Base-by-base conservation (phyloP, 78 protist genomes). In the Dictyostelium firmibasis region DNA sequence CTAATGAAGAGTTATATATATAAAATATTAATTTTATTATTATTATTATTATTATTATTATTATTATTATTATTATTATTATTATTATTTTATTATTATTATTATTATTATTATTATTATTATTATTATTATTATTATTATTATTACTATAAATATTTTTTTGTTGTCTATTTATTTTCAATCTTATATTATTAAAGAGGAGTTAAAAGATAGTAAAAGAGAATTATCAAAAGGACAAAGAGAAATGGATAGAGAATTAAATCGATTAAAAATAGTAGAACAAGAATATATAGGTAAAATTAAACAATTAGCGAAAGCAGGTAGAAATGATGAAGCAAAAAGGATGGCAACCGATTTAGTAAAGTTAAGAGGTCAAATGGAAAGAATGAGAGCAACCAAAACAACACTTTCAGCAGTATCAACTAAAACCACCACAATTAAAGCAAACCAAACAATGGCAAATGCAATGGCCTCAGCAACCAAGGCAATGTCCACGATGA, bases 391-490 rank as follows among this genome's bases (percentile, higher is more conserved):
- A 87, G 60, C 86, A 36, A 87, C 70, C 25, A 87, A 87, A 64
- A 78, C 86, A 1, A 87, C 93, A 33, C 60, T 87, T 76, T 43
- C 82, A 31, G 69, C 69, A 38, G 93, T 87, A 11, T 76, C 93
- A 31, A 62, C 93, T 9, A 87, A 87, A 36, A 78, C 93, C 3
- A 87, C 93, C 4, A 67, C 69, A 72, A 79, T 79, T 25, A 36
- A 38, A 33, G n/a, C 77, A 31, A 60, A 53, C 10, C 31, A 87
- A 57, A 60, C 60, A 27, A 76, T 87, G 85, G 47, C 29, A 18
- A 87, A 87, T 29, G 93, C 93, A 78, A 87, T 87, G 93, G 93
- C 47, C 9, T 50, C 75, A 0, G 93, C 93, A 1, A 62, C 86
- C 4, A 87, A 87, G 20, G 93, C 93, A 60, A 87, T 87, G 93